Percentiles rank a stretch among this genome's conserved stretches.
These are phyloP conservation scores for Oryza brachyantha DNA, from an alignment of 176 grass and related monocot species.

Conservation along the genomic window DNA sequence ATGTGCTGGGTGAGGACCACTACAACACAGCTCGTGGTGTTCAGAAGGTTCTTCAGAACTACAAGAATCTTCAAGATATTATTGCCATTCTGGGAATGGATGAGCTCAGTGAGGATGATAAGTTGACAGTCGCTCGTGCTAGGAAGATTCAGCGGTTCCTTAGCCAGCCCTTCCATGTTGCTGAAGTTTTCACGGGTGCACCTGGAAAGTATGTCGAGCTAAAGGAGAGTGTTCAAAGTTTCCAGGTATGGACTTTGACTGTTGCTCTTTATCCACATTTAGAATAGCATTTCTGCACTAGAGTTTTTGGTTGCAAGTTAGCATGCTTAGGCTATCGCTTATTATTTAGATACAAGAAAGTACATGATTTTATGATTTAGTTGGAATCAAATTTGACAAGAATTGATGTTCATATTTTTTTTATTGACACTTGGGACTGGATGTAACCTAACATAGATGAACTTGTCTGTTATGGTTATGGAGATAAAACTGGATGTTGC, in stretches of 20 bases:
- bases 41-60: constrained; percentile 99
- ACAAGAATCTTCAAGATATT: constrained; percentile 99
- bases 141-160: constrained; percentile 98
- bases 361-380: background rate
- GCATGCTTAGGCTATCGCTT: background rate
- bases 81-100: constrained; percentile 99
- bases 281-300: background rate
- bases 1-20: constrained; percentile 80
- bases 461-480: background rate
- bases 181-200: constrained; percentile 97
- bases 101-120: constrained; percentile 96
- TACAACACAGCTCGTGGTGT: constrained; percentile 98
- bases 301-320: background rate
- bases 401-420: too few species aligned
- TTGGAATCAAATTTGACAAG: background rate
- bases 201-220: constrained; percentile 89
- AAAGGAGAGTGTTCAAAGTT: constrained; percentile 85
- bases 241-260: constrained; percentile 62
- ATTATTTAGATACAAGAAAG: background rate
- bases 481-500: background rate
- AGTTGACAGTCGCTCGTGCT: constrained; percentile 86
- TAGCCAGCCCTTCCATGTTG: constrained; percentile 94
- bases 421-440: background rate
- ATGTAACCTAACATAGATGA: background rate
- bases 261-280: background rate